phyloP scores from a whole-genome alignment of 106 monocot species.

The Triglochin maritima region DNA sequence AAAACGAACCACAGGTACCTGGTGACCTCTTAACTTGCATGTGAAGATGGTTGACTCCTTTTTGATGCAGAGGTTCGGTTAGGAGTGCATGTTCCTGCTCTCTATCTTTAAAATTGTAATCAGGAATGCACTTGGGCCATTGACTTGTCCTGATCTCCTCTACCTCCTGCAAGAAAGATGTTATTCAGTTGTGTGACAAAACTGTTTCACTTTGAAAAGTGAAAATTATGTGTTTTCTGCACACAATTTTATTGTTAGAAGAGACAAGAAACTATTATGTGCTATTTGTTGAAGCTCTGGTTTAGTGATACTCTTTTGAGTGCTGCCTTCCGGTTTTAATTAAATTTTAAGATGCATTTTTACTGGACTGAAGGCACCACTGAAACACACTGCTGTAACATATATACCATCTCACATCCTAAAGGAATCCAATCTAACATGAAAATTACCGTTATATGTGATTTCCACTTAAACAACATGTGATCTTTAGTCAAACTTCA shows the following conservation, averaged over 20 bases:
- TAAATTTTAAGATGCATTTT: too few relatives aligned
- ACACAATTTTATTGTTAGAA: background rate
- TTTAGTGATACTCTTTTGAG: too few relatives aligned
- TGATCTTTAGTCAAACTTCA: too few relatives aligned
- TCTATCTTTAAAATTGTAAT: background rate
- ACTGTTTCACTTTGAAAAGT: background rate
- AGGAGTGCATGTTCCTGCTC: constrained; percentile 30
- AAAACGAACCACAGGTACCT: constrained; percentile 10
- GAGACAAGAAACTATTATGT: too few relatives aligned
- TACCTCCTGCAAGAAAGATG: constrained; percentile 4
- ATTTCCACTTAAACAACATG: too few relatives aligned
- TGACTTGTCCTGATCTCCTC: background rate
- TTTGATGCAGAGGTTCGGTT: constrained; percentile 4
- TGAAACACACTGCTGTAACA: too few relatives aligned
- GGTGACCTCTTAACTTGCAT: constrained; percentile 12
- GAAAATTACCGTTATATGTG: too few relatives aligned
- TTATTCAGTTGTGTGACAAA: background rate
- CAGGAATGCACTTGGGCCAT: background rate
- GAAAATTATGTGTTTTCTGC: background rate
- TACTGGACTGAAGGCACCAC: too few relatives aligned
- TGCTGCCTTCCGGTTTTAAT: too few relatives aligned
- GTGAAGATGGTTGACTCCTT: constrained; percentile 7
- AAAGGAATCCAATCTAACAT: too few relatives aligned
- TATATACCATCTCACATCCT: too few relatives aligned
- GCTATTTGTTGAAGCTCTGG: too few relatives aligned